phyloP scores from a whole-genome alignment of 306 rosid species.

The Quercus rubra region DNA sequence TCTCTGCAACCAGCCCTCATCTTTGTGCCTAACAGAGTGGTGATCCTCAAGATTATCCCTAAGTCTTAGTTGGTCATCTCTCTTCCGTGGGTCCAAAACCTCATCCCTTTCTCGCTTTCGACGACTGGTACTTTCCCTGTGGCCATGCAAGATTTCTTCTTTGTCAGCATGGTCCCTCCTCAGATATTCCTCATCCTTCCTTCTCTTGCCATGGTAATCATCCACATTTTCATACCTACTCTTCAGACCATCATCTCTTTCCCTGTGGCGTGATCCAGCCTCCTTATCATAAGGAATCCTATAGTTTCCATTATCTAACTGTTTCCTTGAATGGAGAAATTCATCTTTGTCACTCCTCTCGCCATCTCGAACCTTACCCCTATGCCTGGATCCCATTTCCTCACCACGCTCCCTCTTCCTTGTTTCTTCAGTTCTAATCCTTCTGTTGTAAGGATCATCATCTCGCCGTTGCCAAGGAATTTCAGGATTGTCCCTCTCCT shows the following conservation, averaged over 20 bases:
- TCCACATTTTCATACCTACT: conserved; percentile 68
- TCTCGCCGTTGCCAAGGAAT: conserved; percentile 71
- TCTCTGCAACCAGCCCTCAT: conserved; percentile 62
- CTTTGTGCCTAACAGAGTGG: conserved; percentile 73
- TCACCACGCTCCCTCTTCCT: conserved; percentile 80
- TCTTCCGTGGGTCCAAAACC: conserved; percentile 65
- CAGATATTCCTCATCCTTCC: conserved; percentile 79
- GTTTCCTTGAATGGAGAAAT: conserved; percentile 52
- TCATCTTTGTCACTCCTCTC: conserved; percentile 80
- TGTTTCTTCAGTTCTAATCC: conserved; percentile 71
- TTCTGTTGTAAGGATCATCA: conserved; percentile 74
- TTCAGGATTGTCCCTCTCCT: conserved; percentile 75
- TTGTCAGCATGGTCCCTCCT: conserved; percentile 74
- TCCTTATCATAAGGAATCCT: conserved; percentile 81
- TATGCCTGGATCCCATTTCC: conserved; percentile 52
- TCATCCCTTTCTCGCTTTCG: conserved; percentile 85
- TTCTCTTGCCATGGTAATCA: conserved; percentile 82
- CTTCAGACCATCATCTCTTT: conserved; percentile 75
- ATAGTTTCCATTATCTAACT: conserved; percentile 80
- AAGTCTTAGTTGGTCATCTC: conserved; percentile 70
- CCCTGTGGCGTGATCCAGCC: conserved; percentile 73
- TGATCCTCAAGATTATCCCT: conserved; percentile 75
- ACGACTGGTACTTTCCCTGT: conserved; percentile 55
- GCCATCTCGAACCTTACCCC: conserved; percentile 70
- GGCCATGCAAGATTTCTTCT: conserved; percentile 70